Evolutionary conservation across 352 stramenopile genomes (phyloP).

Genomic region (Elongisporangium senticosum): DNA sequence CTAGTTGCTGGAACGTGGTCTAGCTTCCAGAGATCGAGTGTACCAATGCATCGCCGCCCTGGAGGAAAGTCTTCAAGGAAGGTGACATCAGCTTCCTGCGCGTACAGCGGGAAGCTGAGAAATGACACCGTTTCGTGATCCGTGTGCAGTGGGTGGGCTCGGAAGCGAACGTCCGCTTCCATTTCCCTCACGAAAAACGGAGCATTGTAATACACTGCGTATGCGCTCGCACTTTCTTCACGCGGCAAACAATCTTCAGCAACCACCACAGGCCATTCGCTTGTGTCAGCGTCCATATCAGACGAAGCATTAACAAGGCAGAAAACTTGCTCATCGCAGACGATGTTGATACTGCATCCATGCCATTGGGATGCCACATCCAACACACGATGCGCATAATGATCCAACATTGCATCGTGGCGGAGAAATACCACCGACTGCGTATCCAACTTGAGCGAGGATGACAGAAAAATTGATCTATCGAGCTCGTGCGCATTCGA

Average conservation of each 20-base stretch:
- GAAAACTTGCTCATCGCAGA: constrained; percentile 51
- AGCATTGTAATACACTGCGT: constrained; percentile 56
- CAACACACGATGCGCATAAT: constrained; percentile 40
- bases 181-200: constrained; percentile 69
- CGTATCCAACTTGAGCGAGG: constrained; percentile 51
- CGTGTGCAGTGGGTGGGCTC: constrained; percentile 55
- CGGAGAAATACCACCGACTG: constrained; percentile 54
- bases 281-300: constrained; percentile 21
- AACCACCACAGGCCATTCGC: constrained; percentile 33
- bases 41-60: constrained; percentile 45
- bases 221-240: constrained; percentile 61
- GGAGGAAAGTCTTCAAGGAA: constrained; percentile 2
- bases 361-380: constrained; percentile 60
- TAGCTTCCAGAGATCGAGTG: constrained; percentile 61
- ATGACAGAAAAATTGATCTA: constrained; percentile 48
- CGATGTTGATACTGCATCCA: constrained; percentile 63
- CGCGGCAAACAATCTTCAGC: constrained; percentile 46
- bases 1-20: constrained; percentile 44
- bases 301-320: constrained; percentile 52
- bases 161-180: constrained; percentile 54
- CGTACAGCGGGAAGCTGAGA: constrained; percentile 69
- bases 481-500: constrained; percentile 20
- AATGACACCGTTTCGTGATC: constrained; percentile 55
- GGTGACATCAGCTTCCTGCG: constrained; percentile 10
- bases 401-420: constrained; percentile 43